Conservation (phyloP, 768 basidiomycete species). For the Suillus tomentosus region DNA sequence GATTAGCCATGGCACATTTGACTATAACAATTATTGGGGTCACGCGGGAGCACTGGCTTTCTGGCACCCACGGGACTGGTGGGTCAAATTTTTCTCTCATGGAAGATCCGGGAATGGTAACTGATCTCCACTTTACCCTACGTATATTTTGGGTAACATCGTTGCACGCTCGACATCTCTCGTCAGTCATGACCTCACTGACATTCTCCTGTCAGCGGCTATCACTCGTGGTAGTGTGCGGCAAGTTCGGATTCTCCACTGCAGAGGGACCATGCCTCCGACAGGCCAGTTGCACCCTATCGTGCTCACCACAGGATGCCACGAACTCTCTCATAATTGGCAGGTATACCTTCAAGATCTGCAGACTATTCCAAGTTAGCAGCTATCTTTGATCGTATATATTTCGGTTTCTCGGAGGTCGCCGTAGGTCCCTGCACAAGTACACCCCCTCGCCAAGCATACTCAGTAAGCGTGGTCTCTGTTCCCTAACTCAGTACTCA, state of each 20-base stretch:
- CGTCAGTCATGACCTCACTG: slow-evolving; percentile 1
- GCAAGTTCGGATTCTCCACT: neutral
- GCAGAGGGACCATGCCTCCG: neutral
- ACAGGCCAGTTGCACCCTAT: no score
- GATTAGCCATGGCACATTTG: neutral
- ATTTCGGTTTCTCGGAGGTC: neutral
- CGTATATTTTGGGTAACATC: slow-evolving; percentile 7
- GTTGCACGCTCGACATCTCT: neutral
- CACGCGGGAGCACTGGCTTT: neutral
- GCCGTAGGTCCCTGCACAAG: neutral
- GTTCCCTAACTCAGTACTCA: slow-evolving; percentile 3
- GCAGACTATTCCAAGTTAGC: neutral
- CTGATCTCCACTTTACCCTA: slow-evolving; percentile 9
- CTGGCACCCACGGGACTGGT: neutral
- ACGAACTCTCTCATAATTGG: neutral
- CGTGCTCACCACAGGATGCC: neutral
- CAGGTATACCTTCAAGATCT: neutral
- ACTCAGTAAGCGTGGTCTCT: neutral
- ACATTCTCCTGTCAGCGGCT: neutral
- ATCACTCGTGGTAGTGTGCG: neutral
- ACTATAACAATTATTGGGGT: neutral
- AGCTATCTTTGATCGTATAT: neutral
- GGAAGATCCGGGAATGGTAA: neutral
- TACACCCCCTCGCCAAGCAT: neutral
- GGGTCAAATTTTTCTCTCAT: neutral